A percentile compares a stretch with the other conserved stretches of the same genome.
Conservation (phyloP, 108 stramenopile genomes). For the Bacterosira constricta region DNA sequence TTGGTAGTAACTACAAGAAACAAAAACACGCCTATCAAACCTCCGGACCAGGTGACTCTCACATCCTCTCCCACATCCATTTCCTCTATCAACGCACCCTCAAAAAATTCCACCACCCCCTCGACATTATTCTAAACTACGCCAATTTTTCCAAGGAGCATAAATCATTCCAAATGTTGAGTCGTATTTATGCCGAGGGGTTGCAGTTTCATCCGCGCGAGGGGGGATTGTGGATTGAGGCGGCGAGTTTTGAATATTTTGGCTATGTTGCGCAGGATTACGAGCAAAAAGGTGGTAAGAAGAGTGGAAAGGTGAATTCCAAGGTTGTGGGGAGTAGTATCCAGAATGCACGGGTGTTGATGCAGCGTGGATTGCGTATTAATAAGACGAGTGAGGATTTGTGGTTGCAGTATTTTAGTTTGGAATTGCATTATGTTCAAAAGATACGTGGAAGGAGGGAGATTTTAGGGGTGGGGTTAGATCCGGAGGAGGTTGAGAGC, state of each 20-base stretch:
- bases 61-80: conserved; percentile 83
- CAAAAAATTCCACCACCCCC: conserved; percentile 74
- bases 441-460: conserved; percentile 69
- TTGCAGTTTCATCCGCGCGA: conserved; percentile 80
- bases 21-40: conserved; percentile 41
- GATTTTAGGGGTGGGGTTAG: conserved; percentile 50
- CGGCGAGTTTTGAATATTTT: conserved; percentile 87
- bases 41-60: conserved; percentile 69
- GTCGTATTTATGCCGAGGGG: conserved; percentile 77
- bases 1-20: conserved; percentile 17
- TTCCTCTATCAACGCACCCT: conserved; percentile 73
- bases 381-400: conserved; percentile 65
- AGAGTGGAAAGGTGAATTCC: conserved; percentile 18
- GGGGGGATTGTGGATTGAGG: conserved; percentile 83
- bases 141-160: conserved; percentile 69
- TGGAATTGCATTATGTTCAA: conserved; percentile 86
- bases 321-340: conserved; percentile 52
- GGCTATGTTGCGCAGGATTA: conserved; percentile 35
- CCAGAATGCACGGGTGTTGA: conserved; percentile 76
- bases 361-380: conserved; percentile 84
- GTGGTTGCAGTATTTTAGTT: conserved; percentile 82
- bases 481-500: conserved; percentile 20
- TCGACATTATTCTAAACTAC: conserved; percentile 68
- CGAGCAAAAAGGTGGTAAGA: conserved; percentile 11
- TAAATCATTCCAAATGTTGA: conserved; percentile 55